Evolutionary conservation across 805 yeast genomes (phyloP).

Genomic region (Yarrowia yakushimensis): DNA sequence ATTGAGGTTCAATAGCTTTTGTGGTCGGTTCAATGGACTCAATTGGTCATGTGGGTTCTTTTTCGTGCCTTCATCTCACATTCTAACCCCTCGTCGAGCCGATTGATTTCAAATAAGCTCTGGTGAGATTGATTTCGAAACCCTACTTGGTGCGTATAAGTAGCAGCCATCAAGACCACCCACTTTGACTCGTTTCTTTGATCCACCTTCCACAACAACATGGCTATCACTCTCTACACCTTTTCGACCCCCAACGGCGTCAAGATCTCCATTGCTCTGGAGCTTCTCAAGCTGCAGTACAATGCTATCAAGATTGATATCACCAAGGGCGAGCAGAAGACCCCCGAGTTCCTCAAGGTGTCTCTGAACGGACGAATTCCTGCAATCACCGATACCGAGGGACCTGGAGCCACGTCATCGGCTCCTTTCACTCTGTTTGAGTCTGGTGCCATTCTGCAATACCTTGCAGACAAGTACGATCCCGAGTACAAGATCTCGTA

Average conservation of each 20-base stretch:
- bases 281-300: slow-evolving; percentile 38
- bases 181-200: not conserved
- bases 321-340: slow-evolving; percentile 46
- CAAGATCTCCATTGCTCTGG: slow-evolving; percentile 41
- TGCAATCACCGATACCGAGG: slow-evolving; percentile 41
- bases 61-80: too few relatives aligned
- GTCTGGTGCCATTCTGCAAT: slow-evolving; percentile 59
- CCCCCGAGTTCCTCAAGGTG: slow-evolving; percentile 53
- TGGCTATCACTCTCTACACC: slow-evolving; percentile 44
- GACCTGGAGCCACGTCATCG: slow-evolving; percentile 33
- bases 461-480: slow-evolving; percentile 60
- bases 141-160: not conserved
- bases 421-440: slow-evolving; percentile 49
- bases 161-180: not conserved
- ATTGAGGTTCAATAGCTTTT: not conserved
- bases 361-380: slow-evolving; percentile 68
- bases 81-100: too few relatives aligned
- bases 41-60: not conserved
- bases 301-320: slow-evolving; percentile 44
- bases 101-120: not conserved
- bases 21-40: not conserved
- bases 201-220: not conserved
- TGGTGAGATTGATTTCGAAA: not conserved
- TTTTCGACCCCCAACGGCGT: slow-evolving; percentile 44
- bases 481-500: slow-evolving; percentile 46